Base-by-base conservation (phyloP, 805 yeast genomes). In the Lipomyces orientalis region DNA sequence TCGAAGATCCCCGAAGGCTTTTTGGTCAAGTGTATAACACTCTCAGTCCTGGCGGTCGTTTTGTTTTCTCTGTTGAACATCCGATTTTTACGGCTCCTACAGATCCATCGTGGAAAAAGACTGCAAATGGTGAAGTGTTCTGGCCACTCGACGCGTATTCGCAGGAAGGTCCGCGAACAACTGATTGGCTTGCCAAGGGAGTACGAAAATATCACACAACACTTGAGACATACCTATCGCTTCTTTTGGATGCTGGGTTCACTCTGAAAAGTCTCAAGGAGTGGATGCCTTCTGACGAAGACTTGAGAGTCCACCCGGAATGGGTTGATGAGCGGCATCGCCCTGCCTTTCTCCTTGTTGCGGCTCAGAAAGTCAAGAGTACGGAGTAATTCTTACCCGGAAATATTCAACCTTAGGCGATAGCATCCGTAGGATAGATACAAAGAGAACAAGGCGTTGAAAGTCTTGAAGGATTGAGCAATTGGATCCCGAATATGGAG, bases 331-430 rank as follows among this genome's bases (percentile, higher is more conserved):
- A 49, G 54, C 54, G 54, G 54, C 54, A 49, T 49, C 54, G 54
- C 54, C 54, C 54, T n/a, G 54, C 54, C 6, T 49, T 49, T 49
- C 54, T 49, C 54, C 54, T 49, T 49, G 54, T 49, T n/a, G 54
- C 54, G 6, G 54, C 54, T 1, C 29, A 49, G 54, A 49, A 49
- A 49, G 54, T 49, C 25, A 49, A 49, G 1, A n/a, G 54, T n/a
- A 25, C 22, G 54, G 54, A 49, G 25, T 49, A 3, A 49, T n/a
- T 49, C 54, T 49, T 49, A 6, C 54, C 4, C 16, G 12, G 54
- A 1, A 49, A 49, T 25, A 25, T 25, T 49, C 54, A n/a, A n/a
- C 12, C 29, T 49, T 12, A 49, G 54, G 9, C 6, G 54, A 16
- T n/a, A n/a, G 54, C 2, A 7, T 3, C 29, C 54, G 16, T n/a